Base-by-base conservation (phyloP, 345 rosid species). In the Adansonia digitata region DNA sequence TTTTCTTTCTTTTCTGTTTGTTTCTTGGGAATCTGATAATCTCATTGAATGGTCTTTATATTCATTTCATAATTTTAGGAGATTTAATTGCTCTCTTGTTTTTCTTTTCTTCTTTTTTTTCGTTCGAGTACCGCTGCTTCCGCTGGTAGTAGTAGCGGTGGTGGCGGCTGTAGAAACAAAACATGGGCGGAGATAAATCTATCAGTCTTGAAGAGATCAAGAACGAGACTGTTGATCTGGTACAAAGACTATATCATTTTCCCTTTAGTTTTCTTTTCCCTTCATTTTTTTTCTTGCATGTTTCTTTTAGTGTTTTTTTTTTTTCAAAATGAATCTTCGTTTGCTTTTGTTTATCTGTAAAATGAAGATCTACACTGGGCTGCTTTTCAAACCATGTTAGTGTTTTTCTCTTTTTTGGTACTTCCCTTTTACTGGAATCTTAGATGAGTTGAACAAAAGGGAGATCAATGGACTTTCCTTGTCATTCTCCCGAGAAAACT, bases 171-270 rank as follows among this genome's bases (percentile, higher is more conserved):
- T 18, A 43, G 13, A 5, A 31, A 18, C 39, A 4, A 20, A 46
- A 24, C 69, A 73, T 73, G 76, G 57, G 2, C 13, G 63, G 68
- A 1, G n/a, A 73, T 24, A 73, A 57, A 27, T 37, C 45, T 51
- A n/a, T 74, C 43, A 57, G 53, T 29, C 90, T 89, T 65, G 94
- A 89, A 66, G 90, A 82, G 80, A 85, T 89, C 81, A 89, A 80
- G 84, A 89, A 88, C 84, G 94, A 89, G 82, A 88, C 89, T 63
- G 94, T 89, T 66, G 94, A 89, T 86, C 81, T 90, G 92, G 94
- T 77, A 15, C 53, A 52, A 18, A 20, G 7, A 7, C 27, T 34
- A 42, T 53, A n/a, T 13, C 26, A 42, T 40, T 56, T 3, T 51
- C 52, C 1, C 34, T 3, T 1, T 29, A 12, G 34, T 53, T 53